Evolutionary conservation across 2,329 filamentous ascomycete genomes (phyloP).

Genomic region (Trichoderma hamatum): DNA sequence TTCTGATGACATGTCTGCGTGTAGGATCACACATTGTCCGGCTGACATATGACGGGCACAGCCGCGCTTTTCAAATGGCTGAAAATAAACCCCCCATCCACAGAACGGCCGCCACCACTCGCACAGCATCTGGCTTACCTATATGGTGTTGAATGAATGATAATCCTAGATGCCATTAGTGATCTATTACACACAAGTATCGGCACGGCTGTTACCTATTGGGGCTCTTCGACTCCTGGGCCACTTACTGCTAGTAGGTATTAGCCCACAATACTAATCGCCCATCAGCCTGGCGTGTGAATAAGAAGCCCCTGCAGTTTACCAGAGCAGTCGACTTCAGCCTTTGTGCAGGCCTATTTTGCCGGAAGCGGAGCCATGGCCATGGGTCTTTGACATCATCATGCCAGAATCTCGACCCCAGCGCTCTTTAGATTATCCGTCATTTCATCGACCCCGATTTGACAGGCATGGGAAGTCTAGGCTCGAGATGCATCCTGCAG

Average conservation of each 20-base stretch:
- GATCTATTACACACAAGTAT: conserved; percentile 1
- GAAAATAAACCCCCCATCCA: conserved; percentile 7
- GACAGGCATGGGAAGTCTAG: background rate
- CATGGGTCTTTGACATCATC: conserved; percentile 25
- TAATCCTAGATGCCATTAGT: background rate
- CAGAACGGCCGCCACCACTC: background rate
- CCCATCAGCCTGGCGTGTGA: background rate
- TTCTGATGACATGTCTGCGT: conserved; percentile 3
- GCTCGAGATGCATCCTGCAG: conserved; percentile 15
- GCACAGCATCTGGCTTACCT: background rate
- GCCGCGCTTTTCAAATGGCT: conserved; percentile 7
- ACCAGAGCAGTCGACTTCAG: background rate
- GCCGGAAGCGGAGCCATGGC: conserved; percentile 14
- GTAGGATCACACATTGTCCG: conserved; percentile 21
- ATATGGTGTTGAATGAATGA: conserved; percentile 1
- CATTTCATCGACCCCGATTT: conserved; percentile 8
- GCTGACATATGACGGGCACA: conserved; percentile 21
- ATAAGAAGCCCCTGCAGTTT: background rate
- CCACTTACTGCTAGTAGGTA: too few relatives aligned
- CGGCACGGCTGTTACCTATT: background rate
- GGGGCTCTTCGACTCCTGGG: background rate
- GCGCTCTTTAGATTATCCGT: conserved; percentile 6
- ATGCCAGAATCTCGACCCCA: background rate
- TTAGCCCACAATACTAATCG: conserved; percentile 5
- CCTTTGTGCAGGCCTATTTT: conserved; percentile 4